These are phyloP conservation scores for Penicillium paneum DNA, from an alignment of 2,329 filamentous ascomycete genomes.

Conservation along the genomic window DNA sequence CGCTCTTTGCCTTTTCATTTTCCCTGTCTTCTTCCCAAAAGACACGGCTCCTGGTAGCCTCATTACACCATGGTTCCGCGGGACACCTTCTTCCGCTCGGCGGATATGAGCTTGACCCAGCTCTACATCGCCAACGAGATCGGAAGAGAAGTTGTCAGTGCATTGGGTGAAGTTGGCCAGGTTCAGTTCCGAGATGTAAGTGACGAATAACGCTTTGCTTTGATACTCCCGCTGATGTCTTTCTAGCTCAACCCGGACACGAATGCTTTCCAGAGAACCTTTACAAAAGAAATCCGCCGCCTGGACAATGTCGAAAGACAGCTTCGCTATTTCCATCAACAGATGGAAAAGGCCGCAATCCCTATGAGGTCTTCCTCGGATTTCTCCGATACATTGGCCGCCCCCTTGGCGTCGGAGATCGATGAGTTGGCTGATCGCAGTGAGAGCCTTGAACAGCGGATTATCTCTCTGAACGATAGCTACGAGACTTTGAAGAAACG, in stretches of 20 bases:
- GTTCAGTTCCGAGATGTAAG: conserved; percentile 97
- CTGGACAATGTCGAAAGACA: conserved; percentile 98
- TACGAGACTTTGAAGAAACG: conserved; percentile 98
- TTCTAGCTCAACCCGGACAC: conserved; percentile 83
- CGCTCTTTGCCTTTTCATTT: conserved; percentile 3
- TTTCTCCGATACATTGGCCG: conserved; percentile 79
- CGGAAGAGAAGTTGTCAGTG: conserved; percentile 93
- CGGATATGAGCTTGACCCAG: conserved; percentile 99
- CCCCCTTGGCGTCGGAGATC: conserved; percentile 89
- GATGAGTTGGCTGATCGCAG: conserved; percentile 91
- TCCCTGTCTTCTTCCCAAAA: conserved; percentile 19
- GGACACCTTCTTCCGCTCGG: conserved; percentile 98
- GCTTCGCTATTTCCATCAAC: conserved; percentile 88
- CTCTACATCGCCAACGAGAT: conserved; percentile 99
- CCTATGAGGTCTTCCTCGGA: conserved; percentile 86
- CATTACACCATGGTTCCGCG: conserved; percentile 57
- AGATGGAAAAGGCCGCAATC: conserved; percentile 93
- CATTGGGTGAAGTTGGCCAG: conserved; percentile 89
- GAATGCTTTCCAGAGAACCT: conserved; percentile 93
- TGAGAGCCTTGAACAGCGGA: conserved; percentile 85
- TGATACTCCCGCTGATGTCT: conserved; percentile 17
- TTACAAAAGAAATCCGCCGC: conserved; percentile 94
- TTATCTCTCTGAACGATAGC: conserved; percentile 91
- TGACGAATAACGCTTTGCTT: conserved; percentile 4
- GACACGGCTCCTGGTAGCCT: conserved; percentile 22